A percentile compares a stretch with the other conserved stretches of the same genome.
These are phyloP conservation scores for Acacia concinna DNA, from an alignment of 331 rosid genomes.

Conservation along the genomic window DNA sequence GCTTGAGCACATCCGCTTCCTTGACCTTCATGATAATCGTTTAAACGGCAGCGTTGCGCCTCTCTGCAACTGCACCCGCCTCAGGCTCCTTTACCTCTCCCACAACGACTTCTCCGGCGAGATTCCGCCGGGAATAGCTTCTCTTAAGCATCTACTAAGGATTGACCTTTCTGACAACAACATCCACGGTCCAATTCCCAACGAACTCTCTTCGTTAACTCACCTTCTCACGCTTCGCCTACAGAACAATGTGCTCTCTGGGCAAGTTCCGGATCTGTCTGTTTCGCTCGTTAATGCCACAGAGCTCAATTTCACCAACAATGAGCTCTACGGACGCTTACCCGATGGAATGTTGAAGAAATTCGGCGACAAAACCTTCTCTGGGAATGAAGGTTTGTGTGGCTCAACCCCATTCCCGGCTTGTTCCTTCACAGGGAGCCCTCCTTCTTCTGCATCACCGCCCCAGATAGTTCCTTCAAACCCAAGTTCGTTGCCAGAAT, in stretches of 20 bases:
- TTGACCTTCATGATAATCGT: constrained; percentile 84
- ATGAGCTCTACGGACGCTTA: constrained; percentile 64
- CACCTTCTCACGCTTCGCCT: constrained; percentile 76
- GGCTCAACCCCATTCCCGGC: constrained; percentile 62
- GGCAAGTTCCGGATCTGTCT: constrained; percentile 70
- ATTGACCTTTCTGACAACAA: constrained; percentile 93
- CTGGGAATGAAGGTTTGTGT: constrained; percentile 83
- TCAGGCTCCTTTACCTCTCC: constrained; percentile 76
- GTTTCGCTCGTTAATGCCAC: constrained; percentile 46
- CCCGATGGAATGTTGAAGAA: constrained; percentile 61
- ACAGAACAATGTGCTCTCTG: constrained; percentile 75
- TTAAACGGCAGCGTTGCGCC: constrained; percentile 63
- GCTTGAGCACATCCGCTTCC: constrained; percentile 75
- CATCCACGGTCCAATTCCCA: constrained; percentile 58
- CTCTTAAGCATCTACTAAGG: constrained; percentile 52
- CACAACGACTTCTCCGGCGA: constrained; percentile 83
- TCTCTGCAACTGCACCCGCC: constrained; percentile 66
- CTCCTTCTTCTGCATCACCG: constrained; percentile 37
- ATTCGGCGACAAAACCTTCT: constrained; percentile 58
- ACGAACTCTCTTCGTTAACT: constrained; percentile 42
- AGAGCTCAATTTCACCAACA: constrained; percentile 76
- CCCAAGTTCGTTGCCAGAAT: constrained; percentile 70
- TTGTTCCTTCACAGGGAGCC: constrained; percentile 55
- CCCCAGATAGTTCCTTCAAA: constrained; percentile 72
- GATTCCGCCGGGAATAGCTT: constrained; percentile 55